phyloP scores from a whole-genome alignment of 2,329 filamentous ascomycete genomes.

The Colletotrichum liriopes region DNA sequence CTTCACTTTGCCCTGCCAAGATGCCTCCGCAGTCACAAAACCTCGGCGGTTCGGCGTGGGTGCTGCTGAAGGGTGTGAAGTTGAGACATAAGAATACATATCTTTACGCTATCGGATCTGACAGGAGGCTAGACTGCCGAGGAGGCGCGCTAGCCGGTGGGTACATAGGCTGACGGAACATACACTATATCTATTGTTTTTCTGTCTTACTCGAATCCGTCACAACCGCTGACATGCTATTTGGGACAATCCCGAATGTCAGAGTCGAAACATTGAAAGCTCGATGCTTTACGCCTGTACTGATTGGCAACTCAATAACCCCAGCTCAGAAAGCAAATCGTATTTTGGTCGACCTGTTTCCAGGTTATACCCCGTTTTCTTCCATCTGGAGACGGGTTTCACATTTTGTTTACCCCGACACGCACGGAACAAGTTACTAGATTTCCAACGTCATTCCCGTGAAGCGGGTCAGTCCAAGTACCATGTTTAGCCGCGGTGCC shows the following conservation, averaged over 20 bases:
- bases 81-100: conserved; percentile 23
- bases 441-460: neutral
- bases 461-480: too few relatives aligned
- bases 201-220: neutral
- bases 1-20: conserved; percentile 13
- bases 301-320: neutral
- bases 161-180: neutral
- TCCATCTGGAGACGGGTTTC: rapidly evolving
- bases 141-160: neutral
- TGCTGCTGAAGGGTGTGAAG: neutral
- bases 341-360: rapidly evolving
- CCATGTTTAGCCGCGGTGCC: neutral
- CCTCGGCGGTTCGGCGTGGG: neutral
- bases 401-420: neutral
- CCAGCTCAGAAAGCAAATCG: neutral
- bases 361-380: neutral
- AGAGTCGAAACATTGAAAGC: rapidly evolving
- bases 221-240: neutral
- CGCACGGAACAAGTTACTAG: neutral
- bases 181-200: neutral
- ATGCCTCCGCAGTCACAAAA: too few relatives aligned
- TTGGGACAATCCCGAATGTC: neutral
- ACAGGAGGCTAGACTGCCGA: conserved; percentile 16
- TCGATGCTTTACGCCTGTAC: neutral
- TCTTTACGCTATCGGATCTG: conserved; percentile 21